Evolutionary conservation across 2,329 filamentous ascomycete species (phyloP).

Genomic region (Alternaria sp.): DNA sequence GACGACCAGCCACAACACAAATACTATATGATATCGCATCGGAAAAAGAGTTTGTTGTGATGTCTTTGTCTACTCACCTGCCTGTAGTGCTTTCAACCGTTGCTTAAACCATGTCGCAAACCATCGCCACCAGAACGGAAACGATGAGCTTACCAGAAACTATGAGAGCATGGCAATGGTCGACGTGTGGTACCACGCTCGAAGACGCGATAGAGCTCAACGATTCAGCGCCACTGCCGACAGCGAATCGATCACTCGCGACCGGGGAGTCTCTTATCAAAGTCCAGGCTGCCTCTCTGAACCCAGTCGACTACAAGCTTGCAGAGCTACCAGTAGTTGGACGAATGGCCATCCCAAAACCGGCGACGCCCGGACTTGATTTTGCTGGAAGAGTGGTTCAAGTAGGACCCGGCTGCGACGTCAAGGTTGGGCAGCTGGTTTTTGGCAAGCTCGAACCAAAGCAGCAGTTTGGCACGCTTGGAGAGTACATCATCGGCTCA

Average conservation of each 20-base stretch:
- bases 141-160: constrained; percentile 20
- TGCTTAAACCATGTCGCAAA: constrained; percentile 13
- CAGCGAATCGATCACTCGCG: constrained; percentile 7
- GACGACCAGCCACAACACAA: neutral
- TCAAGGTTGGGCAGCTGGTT: constrained; percentile 30
- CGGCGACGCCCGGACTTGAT: constrained; percentile 36
- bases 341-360: constrained; percentile 31
- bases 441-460: constrained; percentile 38
- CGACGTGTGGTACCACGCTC: constrained; percentile 23
- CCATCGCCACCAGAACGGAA: neutral
- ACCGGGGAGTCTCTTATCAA: constrained; percentile 26
- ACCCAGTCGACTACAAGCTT: constrained; percentile 38
- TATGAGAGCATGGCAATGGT: constrained; percentile 41
- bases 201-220: constrained; percentile 26
- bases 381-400: constrained; percentile 28
- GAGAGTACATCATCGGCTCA: constrained; percentile 33
- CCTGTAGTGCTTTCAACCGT: neutral
- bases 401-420: constrained; percentile 9
- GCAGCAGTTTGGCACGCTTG: constrained; percentile 33
- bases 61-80: neutral
- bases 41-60: neutral
- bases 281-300: constrained; percentile 33
- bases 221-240: constrained; percentile 16
- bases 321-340: constrained; percentile 30
- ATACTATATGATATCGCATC: constrained; percentile 10